Percentiles rank a stretch among this genome's conserved stretches.
phyloP scores from a whole-genome alignment of 1,284 basidiomycete genomes.

The Ustilago tritici region DNA sequence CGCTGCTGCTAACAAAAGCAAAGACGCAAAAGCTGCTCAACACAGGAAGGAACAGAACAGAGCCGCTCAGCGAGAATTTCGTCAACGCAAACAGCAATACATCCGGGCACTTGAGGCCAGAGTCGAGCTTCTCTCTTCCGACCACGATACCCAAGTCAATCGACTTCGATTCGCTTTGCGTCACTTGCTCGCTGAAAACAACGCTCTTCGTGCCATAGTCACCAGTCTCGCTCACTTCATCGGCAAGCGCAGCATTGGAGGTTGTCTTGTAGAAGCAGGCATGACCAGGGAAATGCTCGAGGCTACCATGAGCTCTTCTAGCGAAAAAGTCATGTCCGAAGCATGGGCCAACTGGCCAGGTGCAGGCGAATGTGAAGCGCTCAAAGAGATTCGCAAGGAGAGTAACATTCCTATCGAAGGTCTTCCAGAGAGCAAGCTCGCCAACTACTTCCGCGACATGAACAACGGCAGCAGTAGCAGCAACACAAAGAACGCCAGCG shows the following conservation, averaged over 20 bases:
- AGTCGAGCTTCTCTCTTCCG: slow-evolving; percentile 62
- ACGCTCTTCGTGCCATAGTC: slow-evolving; percentile 55
- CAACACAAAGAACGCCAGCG: not conserved
- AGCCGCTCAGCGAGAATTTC: slow-evolving; percentile 64
- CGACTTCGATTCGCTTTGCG: slow-evolving; percentile 57
- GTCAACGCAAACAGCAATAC: slow-evolving; percentile 66
- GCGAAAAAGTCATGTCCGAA: slow-evolving; percentile 62
- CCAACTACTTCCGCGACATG: slow-evolving; percentile 26
- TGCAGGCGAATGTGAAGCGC: slow-evolving; percentile 56
- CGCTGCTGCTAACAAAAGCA: slow-evolving; percentile 31
- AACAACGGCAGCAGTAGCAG: slow-evolving; percentile 4
- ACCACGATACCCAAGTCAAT: slow-evolving; percentile 64
- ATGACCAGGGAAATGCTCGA: slow-evolving; percentile 52
- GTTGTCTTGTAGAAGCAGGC: slow-evolving; percentile 50
- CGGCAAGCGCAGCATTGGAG: slow-evolving; percentile 54
- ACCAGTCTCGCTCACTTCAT: slow-evolving; percentile 57
- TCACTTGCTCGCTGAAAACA: slow-evolving; percentile 62
- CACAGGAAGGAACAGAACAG: slow-evolving; percentile 64
- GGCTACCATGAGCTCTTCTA: slow-evolving; percentile 40
- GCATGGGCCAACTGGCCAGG: slow-evolving; percentile 62
- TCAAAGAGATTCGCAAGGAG: slow-evolving; percentile 58
- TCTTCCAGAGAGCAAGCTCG: slow-evolving; percentile 56
- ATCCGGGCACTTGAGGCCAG: slow-evolving; percentile 62
- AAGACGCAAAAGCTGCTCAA: slow-evolving; percentile 39
- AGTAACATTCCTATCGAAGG: slow-evolving; percentile 62